Evolutionary conservation across 345 rosid genomes (phyloP), one percentile per base, ranked within the genome.

Genomic region (Lepidium sativum): DNA sequence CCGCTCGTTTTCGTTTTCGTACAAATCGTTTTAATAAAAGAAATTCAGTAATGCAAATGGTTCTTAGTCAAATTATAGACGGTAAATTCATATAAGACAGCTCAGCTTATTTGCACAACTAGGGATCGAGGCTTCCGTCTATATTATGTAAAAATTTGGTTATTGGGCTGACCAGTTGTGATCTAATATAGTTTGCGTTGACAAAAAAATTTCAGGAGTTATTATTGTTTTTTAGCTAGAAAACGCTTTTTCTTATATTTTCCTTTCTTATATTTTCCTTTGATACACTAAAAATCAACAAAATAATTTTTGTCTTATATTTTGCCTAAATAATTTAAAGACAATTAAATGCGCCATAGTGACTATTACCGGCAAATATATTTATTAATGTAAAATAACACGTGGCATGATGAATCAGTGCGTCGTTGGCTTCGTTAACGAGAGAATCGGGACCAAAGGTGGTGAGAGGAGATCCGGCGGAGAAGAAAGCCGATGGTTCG

Each of bases 361-460:
- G 67, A 60, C 54, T 12, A 21, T 54, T 25, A 54, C 54, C 12
- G 0, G 54, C 20, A n/a, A 35, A 27, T 15, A n/a, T n/a, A 13
- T 10, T 40, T 15, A 5, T 57, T 69, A 60, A 60, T 17, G 6
- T 23, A 14, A 11, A 7, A 13, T 49, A 45, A 29, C 74, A 45
- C 68, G 54, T 70, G 55, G 5, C 0, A 8, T 0, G 20, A 37
- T 41, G 43, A 34, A 37, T 55, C 82, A 94, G 99, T 84, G 99
- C 99, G 10, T 94, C 99, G 0, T 74, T 94, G 75, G 99, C 99
- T 2, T 94, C 99, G 32, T 69, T 86, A 77, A 86, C 96, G 27
- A 75, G 99, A 75, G 99, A 80, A 49, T 84, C 97, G 0, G 99
- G 99, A 35, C 99, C 99, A 0, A 79, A 80, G 79, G 76, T 94